These are phyloP conservation scores for Fusarium succisae DNA, from an alignment of 2,329 filamentous ascomycete species.

Conservation along the genomic window DNA sequence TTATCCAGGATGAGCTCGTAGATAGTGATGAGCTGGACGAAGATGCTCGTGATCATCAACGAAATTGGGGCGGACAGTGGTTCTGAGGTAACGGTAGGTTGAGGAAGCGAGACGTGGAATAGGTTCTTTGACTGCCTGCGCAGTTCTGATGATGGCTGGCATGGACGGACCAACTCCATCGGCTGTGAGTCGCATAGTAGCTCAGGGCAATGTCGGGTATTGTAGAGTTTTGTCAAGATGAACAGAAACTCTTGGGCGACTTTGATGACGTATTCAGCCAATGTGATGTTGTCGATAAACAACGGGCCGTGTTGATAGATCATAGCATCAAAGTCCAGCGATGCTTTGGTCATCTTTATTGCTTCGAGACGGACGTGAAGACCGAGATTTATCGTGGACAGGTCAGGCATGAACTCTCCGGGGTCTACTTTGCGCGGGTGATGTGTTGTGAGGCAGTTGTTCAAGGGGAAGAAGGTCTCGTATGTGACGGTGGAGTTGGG, in stretches of 20 bases:
- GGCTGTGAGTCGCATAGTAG: accelerated
- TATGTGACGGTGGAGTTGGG: not conserved
- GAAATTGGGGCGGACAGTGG: not conserved
- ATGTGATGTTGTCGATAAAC: not conserved
- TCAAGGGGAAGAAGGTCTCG: not conserved
- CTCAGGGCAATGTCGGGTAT: accelerated
- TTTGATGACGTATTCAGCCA: not conserved
- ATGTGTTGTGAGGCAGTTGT: not conserved
- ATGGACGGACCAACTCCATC: not conserved
- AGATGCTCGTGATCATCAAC: not conserved
- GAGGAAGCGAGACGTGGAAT: accelerated
- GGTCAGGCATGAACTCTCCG: not conserved
- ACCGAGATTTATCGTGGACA: not conserved
- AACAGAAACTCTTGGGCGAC: not conserved
- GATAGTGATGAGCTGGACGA: not conserved
- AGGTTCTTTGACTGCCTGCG: not conserved
- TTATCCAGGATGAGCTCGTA: not conserved
- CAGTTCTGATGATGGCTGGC: not conserved
- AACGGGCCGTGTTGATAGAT: not conserved
- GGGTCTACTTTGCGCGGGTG: not conserved
- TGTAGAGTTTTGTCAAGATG: not conserved
- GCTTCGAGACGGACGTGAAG: not conserved
- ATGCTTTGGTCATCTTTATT: not conserved
- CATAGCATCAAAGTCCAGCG: not conserved
- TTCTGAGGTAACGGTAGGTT: not conserved